These are phyloP conservation scores for Trypanosoma melophagium DNA, from an alignment of 208 protist species.

Conservation along the genomic window DNA sequence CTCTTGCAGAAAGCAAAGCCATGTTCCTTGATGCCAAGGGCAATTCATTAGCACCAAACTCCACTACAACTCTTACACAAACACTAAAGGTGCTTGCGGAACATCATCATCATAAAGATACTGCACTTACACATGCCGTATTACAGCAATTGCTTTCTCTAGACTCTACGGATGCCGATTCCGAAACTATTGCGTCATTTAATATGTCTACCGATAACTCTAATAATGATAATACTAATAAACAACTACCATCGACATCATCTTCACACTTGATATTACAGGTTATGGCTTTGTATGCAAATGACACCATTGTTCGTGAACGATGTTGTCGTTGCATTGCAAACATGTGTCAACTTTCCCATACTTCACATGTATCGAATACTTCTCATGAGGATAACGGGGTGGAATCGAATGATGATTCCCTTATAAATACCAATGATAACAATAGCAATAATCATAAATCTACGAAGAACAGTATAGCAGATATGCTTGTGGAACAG, in stretches of 20 bases:
- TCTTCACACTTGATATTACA: constrained; percentile 45
- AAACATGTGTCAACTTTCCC: constrained; percentile 70
- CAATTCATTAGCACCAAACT: constrained; percentile 12
- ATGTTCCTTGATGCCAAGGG: constrained; percentile 41
- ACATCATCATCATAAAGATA: constrained; percentile 1
- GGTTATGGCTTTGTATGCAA: constrained; percentile 50
- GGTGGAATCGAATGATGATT: neutral
- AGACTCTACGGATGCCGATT: constrained; percentile 64
- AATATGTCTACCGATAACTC: neutral
- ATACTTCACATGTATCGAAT: neutral
- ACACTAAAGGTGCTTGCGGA: constrained; percentile 27
- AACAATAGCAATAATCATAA: neutral
- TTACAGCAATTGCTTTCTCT: constrained; percentile 54
- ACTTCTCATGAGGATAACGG: too few species aligned
- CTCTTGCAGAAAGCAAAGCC: constrained; percentile 40
- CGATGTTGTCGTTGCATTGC: constrained; percentile 79
- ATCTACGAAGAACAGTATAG: constrained; percentile 20
- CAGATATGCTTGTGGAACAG: constrained; percentile 57
- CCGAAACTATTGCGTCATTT: constrained; percentile 37
- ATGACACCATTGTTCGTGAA: constrained; percentile 60
- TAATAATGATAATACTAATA: neutral
- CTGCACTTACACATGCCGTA: constrained; percentile 15
- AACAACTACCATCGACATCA: neutral
- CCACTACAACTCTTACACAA: constrained; percentile 18
- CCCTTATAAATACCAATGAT: neutral